These are phyloP conservation scores for Penicillium sp. DNA, from an alignment of 2,329 filamentous ascomycete species.

Conservation along the genomic window DNA sequence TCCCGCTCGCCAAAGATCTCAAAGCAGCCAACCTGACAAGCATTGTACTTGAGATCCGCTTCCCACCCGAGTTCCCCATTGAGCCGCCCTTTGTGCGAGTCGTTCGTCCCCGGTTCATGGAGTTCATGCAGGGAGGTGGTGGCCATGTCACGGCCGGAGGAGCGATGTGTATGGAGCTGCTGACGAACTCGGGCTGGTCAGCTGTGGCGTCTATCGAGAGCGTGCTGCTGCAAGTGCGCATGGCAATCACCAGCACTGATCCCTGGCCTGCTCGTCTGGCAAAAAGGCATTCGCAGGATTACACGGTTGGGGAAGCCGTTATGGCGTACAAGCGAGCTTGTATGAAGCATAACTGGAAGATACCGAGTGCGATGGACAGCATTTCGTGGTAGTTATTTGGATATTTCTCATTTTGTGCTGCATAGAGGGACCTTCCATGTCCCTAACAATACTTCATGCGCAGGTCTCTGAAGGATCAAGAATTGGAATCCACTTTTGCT, in stretches of 20 bases:
- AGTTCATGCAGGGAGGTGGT: conserved; percentile 67
- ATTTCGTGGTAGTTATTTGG: conserved; percentile 27
- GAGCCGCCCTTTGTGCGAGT: conserved; percentile 80
- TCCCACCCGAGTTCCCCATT: conserved; percentile 68
- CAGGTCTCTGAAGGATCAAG: too few relatives aligned
- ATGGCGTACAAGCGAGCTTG: conserved; percentile 68
- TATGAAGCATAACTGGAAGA: conserved; percentile 62
- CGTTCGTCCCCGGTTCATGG: conserved; percentile 70
- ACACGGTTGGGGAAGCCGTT: conserved; percentile 64
- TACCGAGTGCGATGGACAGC: conserved; percentile 58
- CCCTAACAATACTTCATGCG: too few relatives aligned
- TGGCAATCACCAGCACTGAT: conserved; percentile 65
- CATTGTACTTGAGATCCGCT: conserved; percentile 75
- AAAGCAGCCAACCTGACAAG: conserved; percentile 55
- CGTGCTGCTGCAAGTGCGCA: conserved; percentile 70
- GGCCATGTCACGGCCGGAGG: conserved; percentile 81
- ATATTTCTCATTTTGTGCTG: not conserved
- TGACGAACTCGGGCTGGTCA: conserved; percentile 79
- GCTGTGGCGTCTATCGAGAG: conserved; percentile 68
- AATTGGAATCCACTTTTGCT: too few relatives aligned
- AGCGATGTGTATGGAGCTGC: conserved; percentile 75
- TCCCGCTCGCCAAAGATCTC: conserved; percentile 73
- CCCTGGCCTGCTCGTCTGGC: conserved; percentile 66
- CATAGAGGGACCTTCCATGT: too few relatives aligned
- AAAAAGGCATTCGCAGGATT: conserved; percentile 43